Base-by-base conservation (phyloP, 2,329 filamentous ascomycete genomes). In the Arthrobotrys iridis region DNA sequence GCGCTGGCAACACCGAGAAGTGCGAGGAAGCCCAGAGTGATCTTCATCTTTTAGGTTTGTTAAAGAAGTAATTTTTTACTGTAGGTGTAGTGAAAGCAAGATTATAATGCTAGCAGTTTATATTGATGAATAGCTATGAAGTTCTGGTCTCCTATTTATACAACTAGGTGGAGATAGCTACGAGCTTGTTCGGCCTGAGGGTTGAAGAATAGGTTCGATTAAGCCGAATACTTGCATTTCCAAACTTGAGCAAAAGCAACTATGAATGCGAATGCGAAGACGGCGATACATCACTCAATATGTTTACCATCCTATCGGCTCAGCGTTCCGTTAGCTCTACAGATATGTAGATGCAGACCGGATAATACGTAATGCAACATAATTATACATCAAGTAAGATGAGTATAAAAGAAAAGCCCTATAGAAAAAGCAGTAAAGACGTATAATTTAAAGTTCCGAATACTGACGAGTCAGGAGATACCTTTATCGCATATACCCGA, bases 251-350 rank as follows among this genome's bases (percentile, higher is more conserved):
- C n/a, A n/a, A n/a, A 7, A 37, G 50, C 15, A 57, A 8, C 15
- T 3, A 37, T 8, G 10, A 18, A 59, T 59, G 33, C 35, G 37
- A 66, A 40, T 41, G 62, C 46, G 48, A n/a, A n/a, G n/a, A n/a
- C n/a, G n/a, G 3, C 3, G 40, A 13, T 1, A 6, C 55, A 20
- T 65, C 46, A 18, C n/a, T 10, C 30, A 45, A 18, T 6, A 13
- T 15, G 20, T 13, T 13, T n/a, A 33, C 22, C 62, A 50, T 55
- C 24, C 22, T 66, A 66, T 58, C 62, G 62, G 62, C 62, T 40
- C 62, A 57, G 37, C n/a, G n/a, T 66, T 66, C 62, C 62, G 62
- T 45, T 45, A 45, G 20, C 33, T 65, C 18, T 55, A 35, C 60
- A 4, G 26, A 22, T 46, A 20, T 22, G 20, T 5, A 43, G 11